Conservation (phyloP, 106 monocot species). For the Dendrobium officinale region DNA sequence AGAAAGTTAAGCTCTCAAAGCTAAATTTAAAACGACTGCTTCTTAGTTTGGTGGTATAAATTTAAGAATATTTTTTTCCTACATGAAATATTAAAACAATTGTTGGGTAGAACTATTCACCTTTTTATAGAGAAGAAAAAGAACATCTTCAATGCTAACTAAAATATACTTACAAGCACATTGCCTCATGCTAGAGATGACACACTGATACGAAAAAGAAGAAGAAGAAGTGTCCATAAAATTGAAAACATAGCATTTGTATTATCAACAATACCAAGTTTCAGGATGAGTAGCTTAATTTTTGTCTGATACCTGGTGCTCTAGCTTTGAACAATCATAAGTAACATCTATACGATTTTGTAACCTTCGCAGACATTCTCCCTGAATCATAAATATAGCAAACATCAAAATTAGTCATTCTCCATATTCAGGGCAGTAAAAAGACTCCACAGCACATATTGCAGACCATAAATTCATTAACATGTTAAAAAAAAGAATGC, state of each 20-base stretch:
- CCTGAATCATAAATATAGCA: slow-evolving; percentile 36
- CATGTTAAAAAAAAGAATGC: not conserved
- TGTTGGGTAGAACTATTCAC: not conserved
- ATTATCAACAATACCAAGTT: not conserved
- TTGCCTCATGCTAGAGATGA: not conserved
- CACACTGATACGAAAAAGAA: not conserved
- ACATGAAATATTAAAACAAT: not conserved
- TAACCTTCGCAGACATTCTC: slow-evolving; percentile 55
- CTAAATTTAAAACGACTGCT: not conserved
- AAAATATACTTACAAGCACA: not conserved
- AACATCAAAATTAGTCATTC: not conserved
- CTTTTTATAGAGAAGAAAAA: not conserved
- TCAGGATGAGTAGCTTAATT: not conserved
- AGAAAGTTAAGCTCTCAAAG: not conserved
- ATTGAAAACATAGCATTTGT: not conserved
- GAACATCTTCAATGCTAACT: not conserved
- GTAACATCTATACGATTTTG: slow-evolving; percentile 62
- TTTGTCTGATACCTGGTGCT: slow-evolving; percentile 71
- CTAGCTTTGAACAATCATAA: slow-evolving; percentile 71
- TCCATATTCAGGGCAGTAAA: not conserved
- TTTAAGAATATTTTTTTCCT: not conserved
- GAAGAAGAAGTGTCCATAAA: not conserved
- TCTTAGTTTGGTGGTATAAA: not conserved
- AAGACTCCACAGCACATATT: not conserved
- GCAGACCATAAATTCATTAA: not conserved